phyloP scores from a whole-genome alignment of 139 green algal genomes.

The Coelastrella sp. region DNA sequence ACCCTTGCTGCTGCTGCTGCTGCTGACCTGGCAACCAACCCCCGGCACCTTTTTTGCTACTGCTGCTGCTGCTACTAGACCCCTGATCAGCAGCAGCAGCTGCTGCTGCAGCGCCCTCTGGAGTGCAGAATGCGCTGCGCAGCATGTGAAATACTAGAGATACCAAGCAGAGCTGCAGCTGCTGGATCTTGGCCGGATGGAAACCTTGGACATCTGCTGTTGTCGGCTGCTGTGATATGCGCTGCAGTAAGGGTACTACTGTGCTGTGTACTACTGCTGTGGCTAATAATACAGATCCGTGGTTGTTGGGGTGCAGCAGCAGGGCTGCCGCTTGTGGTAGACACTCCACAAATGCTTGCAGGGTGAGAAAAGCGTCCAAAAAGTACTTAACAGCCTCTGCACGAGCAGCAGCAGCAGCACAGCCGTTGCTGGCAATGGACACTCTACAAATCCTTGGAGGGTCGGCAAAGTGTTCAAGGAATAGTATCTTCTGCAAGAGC shows the following conservation, averaged over 20 bases:
- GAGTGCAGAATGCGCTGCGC: constrained; percentile 51
- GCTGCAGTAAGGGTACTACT: constrained; percentile 60
- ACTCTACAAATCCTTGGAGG: neutral
- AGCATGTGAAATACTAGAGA: constrained; percentile 61
- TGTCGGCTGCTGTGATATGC: constrained; percentile 31
- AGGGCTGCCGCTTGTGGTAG: constrained; percentile 58
- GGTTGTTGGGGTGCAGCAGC: constrained; percentile 53
- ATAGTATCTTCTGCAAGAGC: neutral
- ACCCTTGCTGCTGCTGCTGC: constrained; percentile 16
- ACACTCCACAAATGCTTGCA: constrained; percentile 71
- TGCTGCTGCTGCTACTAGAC: constrained; percentile 13
- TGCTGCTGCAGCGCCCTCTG: neutral
- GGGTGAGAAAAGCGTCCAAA: constrained; percentile 70
- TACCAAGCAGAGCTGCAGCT: constrained; percentile 42
- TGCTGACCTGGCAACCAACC: neutral
- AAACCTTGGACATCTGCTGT: constrained; percentile 23
- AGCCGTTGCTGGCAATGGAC: neutral
- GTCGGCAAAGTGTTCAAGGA: neutral
- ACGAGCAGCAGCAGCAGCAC: neutral
- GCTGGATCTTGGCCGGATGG: neutral
- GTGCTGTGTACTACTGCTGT: constrained; percentile 64
- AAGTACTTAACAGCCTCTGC: constrained; percentile 80
- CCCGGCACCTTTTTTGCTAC: neutral
- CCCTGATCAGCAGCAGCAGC: neutral
- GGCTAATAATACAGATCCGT: constrained; percentile 49